Base-by-base conservation (phyloP, 2,329 filamentous ascomycete species). In the Aspergillus aculeatinus region DNA sequence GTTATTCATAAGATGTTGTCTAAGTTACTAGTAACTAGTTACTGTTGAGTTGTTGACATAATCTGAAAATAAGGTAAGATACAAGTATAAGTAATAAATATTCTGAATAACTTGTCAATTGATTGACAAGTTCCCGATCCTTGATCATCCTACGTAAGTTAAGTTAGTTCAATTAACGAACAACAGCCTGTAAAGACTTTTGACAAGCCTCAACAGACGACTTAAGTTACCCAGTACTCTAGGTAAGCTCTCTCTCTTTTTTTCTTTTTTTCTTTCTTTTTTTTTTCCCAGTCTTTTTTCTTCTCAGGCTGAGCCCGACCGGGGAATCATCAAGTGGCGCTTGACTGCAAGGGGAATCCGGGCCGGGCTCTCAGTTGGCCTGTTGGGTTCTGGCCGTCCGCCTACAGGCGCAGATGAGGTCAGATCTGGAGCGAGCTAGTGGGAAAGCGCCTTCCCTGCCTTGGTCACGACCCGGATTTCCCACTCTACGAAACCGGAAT, bases 271-370 rank as follows among this genome's bases (percentile, higher is more conserved):
- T 9, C 1, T 29, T 29, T 9, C 9, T 29, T 9, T 29, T 29
- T 29, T 9, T 29, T 0, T 29, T 29, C 2, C 4, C 4, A 23
- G 23, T 23, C 23, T 29, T 29, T 29, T 29, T 9, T 29, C n/a
- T 44, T 19, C 5, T 44, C 39, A 44, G 39, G 39, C 39, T 44
- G 39, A 44, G 39, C 39, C 39, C 16, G 39, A 44, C 39, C 6
- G 16, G 16, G 39, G 39, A 44, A 44, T 44, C 39, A 16, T 10
- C 14, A 9, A 16, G 39, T 44, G 39, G 39, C 39, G 39, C 39
- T 44, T 44, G 39, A 44, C 44, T 55, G 53, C 53, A 55, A 55
- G 53, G 53, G 53, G 42, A 55, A 55, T 35, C 19, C 29, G 42
- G 19, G 53, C 53, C 53, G 53, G 53, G 29, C 25, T 44, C 14